Base-by-base conservation (phyloP, 345 rosid genomes). In the Gossypium rotundifolium region DNA sequence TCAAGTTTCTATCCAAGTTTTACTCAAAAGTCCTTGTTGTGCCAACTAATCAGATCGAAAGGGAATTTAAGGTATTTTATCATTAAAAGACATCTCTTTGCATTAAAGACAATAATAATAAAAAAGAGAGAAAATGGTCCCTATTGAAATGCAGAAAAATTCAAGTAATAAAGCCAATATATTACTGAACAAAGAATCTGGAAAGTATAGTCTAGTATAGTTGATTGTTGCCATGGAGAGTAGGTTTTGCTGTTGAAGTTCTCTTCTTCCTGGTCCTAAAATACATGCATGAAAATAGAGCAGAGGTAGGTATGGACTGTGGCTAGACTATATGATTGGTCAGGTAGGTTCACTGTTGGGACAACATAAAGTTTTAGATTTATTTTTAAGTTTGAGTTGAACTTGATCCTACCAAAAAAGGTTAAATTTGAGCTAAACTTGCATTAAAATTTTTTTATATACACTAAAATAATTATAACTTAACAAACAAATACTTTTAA, bases 41-140 rank as follows among this genome's bases (percentile, higher is more conserved):
- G 66, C 66, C 66, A 16, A 33, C 66, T 62, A 29, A 62, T 62
- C 46, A 16, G 66, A n/a, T n/a, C n/a, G n/a, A 61, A 27, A 5
- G 65, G 38, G 49, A 8, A 67, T 67, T 46, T 23, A 20, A 48
- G 57, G 11, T 16, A 1, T 54, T 29, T 60, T 27, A 7, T 61
- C 33, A 2, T 20, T 3, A 22, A 44, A 44, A 11, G 55, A 53
- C 17, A 53, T 53, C 22, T 6, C 57, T 16, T 53, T 53, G 57
- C 20, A 17, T 6, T 53, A 53, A n/a, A 17, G 52, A 5, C 1
- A 2, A 11, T 4, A 64, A 11, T 4, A 64, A 64, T 33, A 3
- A 9, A 3, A 17, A 8, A 40, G 1, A 10, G 3, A 17, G 2
- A 63, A 38, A 17, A 17, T 52, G 10, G 22, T 63, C 7, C n/a